These are phyloP conservation scores for Pseudopyrenochaeta lycopersici DNA, from an alignment of 2,329 filamentous ascomycete species.

Conservation along the genomic window DNA sequence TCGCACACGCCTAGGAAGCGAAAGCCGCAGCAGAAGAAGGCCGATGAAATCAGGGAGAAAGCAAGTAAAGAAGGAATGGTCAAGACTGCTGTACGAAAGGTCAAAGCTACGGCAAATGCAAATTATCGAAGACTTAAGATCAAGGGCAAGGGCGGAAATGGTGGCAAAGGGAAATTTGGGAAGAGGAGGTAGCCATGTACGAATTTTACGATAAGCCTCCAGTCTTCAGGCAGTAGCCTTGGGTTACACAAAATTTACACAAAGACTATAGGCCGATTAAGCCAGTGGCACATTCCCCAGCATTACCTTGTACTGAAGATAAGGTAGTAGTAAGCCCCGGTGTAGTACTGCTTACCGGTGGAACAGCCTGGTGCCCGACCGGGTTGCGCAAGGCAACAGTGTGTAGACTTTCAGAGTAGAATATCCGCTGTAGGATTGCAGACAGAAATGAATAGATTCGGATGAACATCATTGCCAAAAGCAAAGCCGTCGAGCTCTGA, in stretches of 20 bases:
- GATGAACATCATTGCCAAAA: slow-evolving; percentile 15
- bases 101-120: slow-evolving; percentile 57
- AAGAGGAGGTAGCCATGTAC: slow-evolving; percentile 29
- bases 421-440: slow-evolving; percentile 7
- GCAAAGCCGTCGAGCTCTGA: slow-evolving; percentile 22
- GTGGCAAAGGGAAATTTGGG: slow-evolving; percentile 53
- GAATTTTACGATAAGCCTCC: background rate
- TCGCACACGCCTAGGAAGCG: slow-evolving; percentile 45
- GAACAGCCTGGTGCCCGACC: slow-evolving; percentile 9
- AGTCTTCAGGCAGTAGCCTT: too few relatives aligned
- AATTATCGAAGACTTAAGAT: slow-evolving; percentile 61
- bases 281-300: background rate
- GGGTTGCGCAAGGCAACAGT: slow-evolving; percentile 7
- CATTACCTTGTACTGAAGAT: background rate
- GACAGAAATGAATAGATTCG: slow-evolving; percentile 2
- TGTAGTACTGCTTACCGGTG: slow-evolving; percentile 8
- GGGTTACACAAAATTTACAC: too few relatives aligned
- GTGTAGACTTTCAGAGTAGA: background rate
- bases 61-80: slow-evolving; percentile 35
- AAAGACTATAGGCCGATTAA: background rate
- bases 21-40: slow-evolving; percentile 30
- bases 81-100: slow-evolving; percentile 54
- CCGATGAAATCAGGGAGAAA: slow-evolving; percentile 15
- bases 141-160: slow-evolving; percentile 56
- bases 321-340: slow-evolving; percentile 2